Percentiles rank a stretch among this genome's conserved stretches.
Conservation (phyloP, 345 rosid genomes). For the Odontarrhena argentea region DNA sequence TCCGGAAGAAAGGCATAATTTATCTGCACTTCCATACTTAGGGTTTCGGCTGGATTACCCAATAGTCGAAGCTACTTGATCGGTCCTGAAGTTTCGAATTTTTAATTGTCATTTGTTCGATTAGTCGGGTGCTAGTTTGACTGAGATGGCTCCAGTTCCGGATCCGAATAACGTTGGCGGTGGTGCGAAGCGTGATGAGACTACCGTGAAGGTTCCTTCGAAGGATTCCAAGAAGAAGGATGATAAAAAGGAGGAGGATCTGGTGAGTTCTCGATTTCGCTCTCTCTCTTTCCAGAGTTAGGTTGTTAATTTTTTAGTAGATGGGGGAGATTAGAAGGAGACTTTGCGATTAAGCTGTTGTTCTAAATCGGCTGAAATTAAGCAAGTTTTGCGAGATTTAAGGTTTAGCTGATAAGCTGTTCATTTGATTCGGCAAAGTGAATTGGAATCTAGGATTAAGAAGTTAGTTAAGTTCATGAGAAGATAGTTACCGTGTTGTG, state of each 20-base stretch:
- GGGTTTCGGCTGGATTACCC: constrained; percentile 23
- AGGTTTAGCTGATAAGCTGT: constrained; percentile 16
- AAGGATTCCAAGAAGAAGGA: constrained; percentile 92
- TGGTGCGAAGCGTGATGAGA: constrained; percentile 55
- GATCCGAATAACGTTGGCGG: constrained; percentile 59
- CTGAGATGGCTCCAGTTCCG: constrained; percentile 50
- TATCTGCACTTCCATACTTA: constrained; percentile 16
- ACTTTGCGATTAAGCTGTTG: constrained; percentile 3
- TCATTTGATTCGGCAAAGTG: constrained; percentile 1
- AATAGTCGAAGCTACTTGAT: constrained; percentile 16
- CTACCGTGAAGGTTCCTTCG: constrained; percentile 60
- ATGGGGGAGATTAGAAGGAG: constrained; percentile 1
- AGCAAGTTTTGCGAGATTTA: neutral
- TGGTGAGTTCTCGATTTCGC: constrained; percentile 51
- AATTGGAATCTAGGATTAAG: neutral
- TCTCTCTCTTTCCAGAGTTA: neutral
- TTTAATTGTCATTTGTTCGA: neutral
- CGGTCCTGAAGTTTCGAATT: neutral
- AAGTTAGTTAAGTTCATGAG: neutral
- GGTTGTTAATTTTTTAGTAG: neutral
- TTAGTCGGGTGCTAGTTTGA: constrained; percentile 19
- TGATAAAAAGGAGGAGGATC: constrained; percentile 89
- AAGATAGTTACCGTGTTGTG: neutral
- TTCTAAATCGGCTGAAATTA: neutral
- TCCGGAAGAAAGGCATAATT: constrained; percentile 23